Conservation (phyloP, 768 basidiomycete genomes). For the Megacollybia marginata region DNA sequence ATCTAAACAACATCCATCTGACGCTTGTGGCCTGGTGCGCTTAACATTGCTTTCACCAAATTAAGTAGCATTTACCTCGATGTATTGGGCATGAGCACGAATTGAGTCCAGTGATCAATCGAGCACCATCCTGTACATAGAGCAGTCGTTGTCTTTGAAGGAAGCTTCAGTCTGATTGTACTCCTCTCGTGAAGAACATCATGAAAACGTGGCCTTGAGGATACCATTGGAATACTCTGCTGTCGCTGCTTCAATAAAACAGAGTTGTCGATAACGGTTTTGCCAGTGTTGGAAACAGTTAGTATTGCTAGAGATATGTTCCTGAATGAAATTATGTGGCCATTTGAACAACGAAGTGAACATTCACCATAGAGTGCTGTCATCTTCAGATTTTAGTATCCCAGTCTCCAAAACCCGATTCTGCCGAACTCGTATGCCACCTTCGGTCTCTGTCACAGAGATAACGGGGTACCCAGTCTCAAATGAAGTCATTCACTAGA, state of each 20-base stretch:
- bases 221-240: slow-evolving; percentile 40
- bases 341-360: background rate
- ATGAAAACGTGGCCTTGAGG: slow-evolving; percentile 1
- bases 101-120: slow-evolving; percentile 67
- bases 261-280: slow-evolving; percentile 38
- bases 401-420: slow-evolving; percentile 71
- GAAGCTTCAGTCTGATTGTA: slow-evolving; percentile 3
- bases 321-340: slow-evolving; percentile 30
- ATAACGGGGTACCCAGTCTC: slow-evolving; percentile 70
- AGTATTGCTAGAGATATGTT: slow-evolving; percentile 53
- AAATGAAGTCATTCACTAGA: background rate
- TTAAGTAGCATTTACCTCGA: slow-evolving; percentile 39
- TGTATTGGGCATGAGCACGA: slow-evolving; percentile 49
- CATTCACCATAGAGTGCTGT: slow-evolving; percentile 55
- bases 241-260: slow-evolving; percentile 50
- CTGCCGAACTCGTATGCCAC: slow-evolving; percentile 55
- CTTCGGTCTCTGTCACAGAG: slow-evolving; percentile 50
- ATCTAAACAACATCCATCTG: too few relatives aligned
- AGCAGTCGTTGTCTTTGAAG: slow-evolving; percentile 54
- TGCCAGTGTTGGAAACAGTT: slow-evolving; percentile 34
- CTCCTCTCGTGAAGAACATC: slow-evolving; percentile 4
- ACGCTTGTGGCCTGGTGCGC: too few relatives aligned
- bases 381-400: slow-evolving; percentile 52
- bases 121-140: slow-evolving; percentile 58
- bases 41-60: too few relatives aligned